Percentiles rank a stretch among this genome's conserved stretches.
These are phyloP conservation scores for Elsinoe australis DNA, from an alignment of 2,329 filamentous ascomycete genomes.

Conservation along the genomic window DNA sequence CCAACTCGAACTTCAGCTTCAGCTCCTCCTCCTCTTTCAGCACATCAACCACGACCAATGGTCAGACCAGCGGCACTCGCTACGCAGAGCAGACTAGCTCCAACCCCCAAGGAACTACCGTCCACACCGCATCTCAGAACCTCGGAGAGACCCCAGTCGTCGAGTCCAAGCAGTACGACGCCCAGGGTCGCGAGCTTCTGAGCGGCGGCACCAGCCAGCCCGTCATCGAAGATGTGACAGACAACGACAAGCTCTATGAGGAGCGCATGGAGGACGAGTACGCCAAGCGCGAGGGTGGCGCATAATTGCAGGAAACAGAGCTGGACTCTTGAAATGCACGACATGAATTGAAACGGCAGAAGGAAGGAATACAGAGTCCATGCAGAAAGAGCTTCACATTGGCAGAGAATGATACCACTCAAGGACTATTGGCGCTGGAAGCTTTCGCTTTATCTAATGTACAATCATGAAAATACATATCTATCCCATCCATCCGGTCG, in stretches of 20 bases:
- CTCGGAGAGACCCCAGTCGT: slow-evolving; percentile 26
- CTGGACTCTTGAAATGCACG: neutral
- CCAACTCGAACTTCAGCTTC: slow-evolving; percentile 18
- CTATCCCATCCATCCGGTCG: slow-evolving; percentile 11
- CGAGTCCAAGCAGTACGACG: slow-evolving; percentile 28
- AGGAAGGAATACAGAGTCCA: slow-evolving; percentile 7
- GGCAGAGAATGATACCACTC: slow-evolving; percentile 1
- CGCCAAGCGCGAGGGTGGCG: slow-evolving; percentile 39
- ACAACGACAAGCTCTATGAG: slow-evolving; percentile 33
- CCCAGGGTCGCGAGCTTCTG: slow-evolving; percentile 26
- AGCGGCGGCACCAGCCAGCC: slow-evolving; percentile 3
- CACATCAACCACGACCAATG: slow-evolving; percentile 22
- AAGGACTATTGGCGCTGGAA: neutral
- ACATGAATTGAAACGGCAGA: slow-evolving; percentile 1
- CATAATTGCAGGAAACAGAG: slow-evolving; percentile 23
- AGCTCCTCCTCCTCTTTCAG: slow-evolving; percentile 24
- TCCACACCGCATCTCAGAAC: slow-evolving; percentile 26
- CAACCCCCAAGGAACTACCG: slow-evolving; percentile 24
- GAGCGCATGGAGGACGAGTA: slow-evolving; percentile 40
- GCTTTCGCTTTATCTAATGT: neutral
- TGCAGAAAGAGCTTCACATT: slow-evolving; percentile 15
- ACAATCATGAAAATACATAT: neutral
- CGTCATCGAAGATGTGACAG: slow-evolving; percentile 27
- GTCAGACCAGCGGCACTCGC: slow-evolving; percentile 23
- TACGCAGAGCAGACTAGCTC: slow-evolving; percentile 23